Evolutionary conservation across 345 rosid genomes (phyloP).

Genomic region (Erodium maritimum): DNA sequence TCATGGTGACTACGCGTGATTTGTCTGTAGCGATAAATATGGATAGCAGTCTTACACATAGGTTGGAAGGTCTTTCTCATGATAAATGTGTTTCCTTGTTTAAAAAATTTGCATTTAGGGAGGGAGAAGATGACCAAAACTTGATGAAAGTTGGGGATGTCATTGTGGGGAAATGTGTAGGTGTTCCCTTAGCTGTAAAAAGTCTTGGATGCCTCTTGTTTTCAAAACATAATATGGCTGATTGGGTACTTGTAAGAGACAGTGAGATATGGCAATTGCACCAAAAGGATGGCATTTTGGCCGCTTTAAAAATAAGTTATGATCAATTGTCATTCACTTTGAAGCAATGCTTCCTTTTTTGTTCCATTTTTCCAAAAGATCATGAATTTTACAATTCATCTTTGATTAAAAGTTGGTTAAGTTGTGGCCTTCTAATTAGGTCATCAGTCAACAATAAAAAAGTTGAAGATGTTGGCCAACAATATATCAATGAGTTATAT

Average conservation of each 20-base stretch:
- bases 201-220: no score
- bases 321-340: neutral
- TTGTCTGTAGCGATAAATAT: no score
- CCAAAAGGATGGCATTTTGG: no score
- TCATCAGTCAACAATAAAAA: neutral
- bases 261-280: slow-evolving; percentile 4
- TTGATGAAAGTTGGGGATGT: no score
- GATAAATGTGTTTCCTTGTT: no score
- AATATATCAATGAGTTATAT: slow-evolving; percentile 14
- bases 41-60: no score
- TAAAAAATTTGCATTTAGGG: no score
- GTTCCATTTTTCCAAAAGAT: slow-evolving; percentile 18
- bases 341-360: slow-evolving; percentile 17
- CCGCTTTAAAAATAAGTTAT: no score
- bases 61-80: no score
- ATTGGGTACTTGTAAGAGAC: slow-evolving; percentile 1
- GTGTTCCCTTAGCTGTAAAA: no score
- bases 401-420: slow-evolving; percentile 18
- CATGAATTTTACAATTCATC: slow-evolving; percentile 9
- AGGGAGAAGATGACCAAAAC: no score
- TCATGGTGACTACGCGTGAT: neutral
- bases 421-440: slow-evolving; percentile 18
- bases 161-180: no score
- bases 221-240: neutral
- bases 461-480: slow-evolving; percentile 11